Base-by-base conservation (phyloP, 1,139 yeast species). In the Suhomyces chickasaworum region DNA sequence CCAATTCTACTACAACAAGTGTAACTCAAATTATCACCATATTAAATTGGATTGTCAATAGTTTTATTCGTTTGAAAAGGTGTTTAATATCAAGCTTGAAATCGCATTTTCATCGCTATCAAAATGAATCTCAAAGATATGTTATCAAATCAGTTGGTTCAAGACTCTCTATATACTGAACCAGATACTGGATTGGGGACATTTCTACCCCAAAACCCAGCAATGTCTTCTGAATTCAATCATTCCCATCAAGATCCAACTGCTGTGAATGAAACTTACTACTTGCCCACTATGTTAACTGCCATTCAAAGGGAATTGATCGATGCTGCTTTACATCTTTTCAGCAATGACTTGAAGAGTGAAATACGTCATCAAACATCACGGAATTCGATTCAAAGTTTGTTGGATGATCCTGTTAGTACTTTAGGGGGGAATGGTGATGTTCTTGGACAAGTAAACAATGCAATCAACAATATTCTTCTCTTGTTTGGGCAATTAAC, bases 281-380 rank as follows among this genome's bases (percentile, higher is more conserved):
- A 76, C 54, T 61, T 85, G 15, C 89, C 90, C 1, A 74, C 84
- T 0, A 69, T 74, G 1, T 68, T 81, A 41, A 77, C 88, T 0
- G 59, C 70, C 2, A 64, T 83, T 10, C 93, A 86, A 57, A 66
- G 64, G 40, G 86, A 83, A 50, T 60, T 84, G 41, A 63, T 72
- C 13, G 87, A 83, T 51, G 66, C 82, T 36, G 61, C 82, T 39
- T 54, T 84, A 1, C 74, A 76, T 25, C 63, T 84, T 20, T 85
- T 84, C 54, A 69, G 71, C 17, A 65, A 71, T 1, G 74, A 78
- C 8, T 60, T 82, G n/a, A 53, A 65, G 10, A 58, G 64, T n/a
- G 69, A 69, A 34, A 51, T 64, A 2, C 50, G 57, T 10, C 47
- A 56, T 5, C 59, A 60, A 34, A 55, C 56, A 27, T 66, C 59